Conservation (phyloP, 306 rosid species). For the Rosa chinensis region DNA sequence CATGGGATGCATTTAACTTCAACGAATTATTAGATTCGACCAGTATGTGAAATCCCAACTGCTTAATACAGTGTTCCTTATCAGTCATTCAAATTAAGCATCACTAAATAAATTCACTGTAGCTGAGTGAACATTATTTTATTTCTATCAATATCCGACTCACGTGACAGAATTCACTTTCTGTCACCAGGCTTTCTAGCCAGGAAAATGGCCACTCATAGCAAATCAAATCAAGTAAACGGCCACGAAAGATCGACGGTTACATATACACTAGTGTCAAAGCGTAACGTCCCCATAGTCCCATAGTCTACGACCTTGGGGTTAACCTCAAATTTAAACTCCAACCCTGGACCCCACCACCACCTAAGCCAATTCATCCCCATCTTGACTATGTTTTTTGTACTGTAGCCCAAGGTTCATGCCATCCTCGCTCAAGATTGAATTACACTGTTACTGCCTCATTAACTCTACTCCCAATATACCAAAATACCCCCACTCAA, state of each 20-base stretch:
- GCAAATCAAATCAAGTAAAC: not conserved
- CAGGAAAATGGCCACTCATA: not conserved
- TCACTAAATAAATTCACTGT: not conserved
- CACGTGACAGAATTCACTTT: no score
- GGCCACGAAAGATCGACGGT: not conserved
- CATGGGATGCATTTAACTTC: not conserved
- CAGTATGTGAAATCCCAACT: not conserved
- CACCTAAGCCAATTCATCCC: not conserved
- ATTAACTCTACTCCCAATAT: not conserved
- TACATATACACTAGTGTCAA: not conserved
- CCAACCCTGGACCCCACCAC: not conserved
- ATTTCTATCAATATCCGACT: no score
- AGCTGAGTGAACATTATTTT: no score
- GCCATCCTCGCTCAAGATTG: not conserved
- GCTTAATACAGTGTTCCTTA: not conserved
- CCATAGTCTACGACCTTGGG: not conserved
- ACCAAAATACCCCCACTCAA: not conserved
- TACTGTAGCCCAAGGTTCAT: not conserved
- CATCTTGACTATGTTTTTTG: conserved; percentile 6
- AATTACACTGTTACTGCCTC: not conserved
- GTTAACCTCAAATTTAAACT: not conserved
- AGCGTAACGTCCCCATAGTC: not conserved
- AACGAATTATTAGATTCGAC: not conserved
- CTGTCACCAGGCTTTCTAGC: no score
- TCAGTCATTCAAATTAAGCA: not conserved